Evolutionary conservation across 2,329 filamentous ascomycete genomes (phyloP).

Genomic region (Aspergillus tanneri): DNA sequence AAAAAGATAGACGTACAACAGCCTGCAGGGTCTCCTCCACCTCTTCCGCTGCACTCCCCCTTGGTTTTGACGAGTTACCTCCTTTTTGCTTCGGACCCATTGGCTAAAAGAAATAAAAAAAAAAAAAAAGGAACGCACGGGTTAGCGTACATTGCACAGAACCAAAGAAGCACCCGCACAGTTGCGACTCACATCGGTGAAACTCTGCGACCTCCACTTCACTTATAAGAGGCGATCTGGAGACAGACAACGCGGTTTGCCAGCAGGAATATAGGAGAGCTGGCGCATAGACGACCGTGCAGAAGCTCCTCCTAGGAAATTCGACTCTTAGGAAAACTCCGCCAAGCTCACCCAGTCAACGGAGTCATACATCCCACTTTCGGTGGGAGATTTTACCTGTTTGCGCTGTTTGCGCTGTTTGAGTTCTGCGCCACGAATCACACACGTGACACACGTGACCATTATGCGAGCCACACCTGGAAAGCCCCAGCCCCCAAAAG

Average conservation of each 20-base stretch:
- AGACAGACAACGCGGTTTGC: too few relatives aligned
- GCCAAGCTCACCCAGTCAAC: slow-evolving; percentile 24
- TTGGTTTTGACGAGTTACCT: slow-evolving; percentile 30
- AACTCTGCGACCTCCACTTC: too few relatives aligned
- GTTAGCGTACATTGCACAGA: too few relatives aligned
- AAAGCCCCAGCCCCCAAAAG: slow-evolving; percentile 23
- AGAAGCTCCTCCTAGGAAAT: background rate
- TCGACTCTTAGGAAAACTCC: slow-evolving; percentile 24
- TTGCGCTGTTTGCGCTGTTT: slow-evolving; percentile 28
- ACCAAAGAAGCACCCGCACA: too few relatives aligned
- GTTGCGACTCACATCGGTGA: too few relatives aligned
- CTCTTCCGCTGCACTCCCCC: slow-evolving; percentile 53
- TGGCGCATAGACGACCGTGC: background rate
- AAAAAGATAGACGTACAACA: slow-evolving; percentile 44
- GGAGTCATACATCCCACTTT: slow-evolving; percentile 25
- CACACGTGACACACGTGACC: slow-evolving; percentile 7
- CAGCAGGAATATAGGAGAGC: too few relatives aligned
- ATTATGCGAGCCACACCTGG: slow-evolving; percentile 8
- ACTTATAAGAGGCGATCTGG: too few relatives aligned
- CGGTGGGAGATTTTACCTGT: slow-evolving; percentile 15
- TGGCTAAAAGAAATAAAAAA: slow-evolving; percentile 7
- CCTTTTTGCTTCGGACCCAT: slow-evolving; percentile 42
- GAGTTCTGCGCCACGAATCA: background rate
- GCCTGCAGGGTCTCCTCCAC: slow-evolving; percentile 64
- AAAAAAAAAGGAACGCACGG: background rate